phyloP scores from a whole-genome alignment of 306 rosid genomes.

The Herpetospermum pedunculosum region DNA sequence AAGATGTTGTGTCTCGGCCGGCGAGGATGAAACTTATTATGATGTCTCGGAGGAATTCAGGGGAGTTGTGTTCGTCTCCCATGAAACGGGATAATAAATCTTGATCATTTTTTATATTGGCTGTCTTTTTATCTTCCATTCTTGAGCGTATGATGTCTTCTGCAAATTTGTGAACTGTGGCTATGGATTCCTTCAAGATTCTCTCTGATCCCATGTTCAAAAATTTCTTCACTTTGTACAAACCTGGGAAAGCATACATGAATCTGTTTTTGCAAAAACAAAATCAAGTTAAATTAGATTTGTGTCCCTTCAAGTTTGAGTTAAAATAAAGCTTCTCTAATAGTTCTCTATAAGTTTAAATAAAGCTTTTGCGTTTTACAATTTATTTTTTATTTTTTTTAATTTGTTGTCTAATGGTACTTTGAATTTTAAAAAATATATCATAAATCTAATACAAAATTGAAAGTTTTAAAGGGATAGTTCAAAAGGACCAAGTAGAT shows the following conservation, averaged over 20 bases:
- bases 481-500: too few relatives aligned
- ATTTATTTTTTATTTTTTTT: too few relatives aligned
- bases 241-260: conserved; percentile 5
- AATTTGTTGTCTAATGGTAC: too few relatives aligned
- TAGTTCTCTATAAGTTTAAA: too few relatives aligned
- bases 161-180: conserved; percentile 37
- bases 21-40: conserved; percentile 58
- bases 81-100: conserved; percentile 62
- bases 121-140: conserved; percentile 12
- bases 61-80: conserved; percentile 19
- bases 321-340: too few relatives aligned
- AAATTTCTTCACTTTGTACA: conserved; percentile 21
- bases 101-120: background rate
- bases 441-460: too few relatives aligned
- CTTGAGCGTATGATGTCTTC: conserved; percentile 37
- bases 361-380: too few relatives aligned
- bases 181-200: conserved; percentile 28
- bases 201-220: conserved; percentile 37
- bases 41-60: conserved; percentile 49
- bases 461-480: too few relatives aligned
- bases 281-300: background rate
- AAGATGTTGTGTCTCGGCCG: conserved; percentile 61
- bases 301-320: too few relatives aligned
- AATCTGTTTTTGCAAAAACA: conserved; percentile 8
- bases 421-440: too few relatives aligned